Base-by-base conservation (phyloP, 2,329 filamentous ascomycete genomes). In the Epichloe sylvatica region DNA sequence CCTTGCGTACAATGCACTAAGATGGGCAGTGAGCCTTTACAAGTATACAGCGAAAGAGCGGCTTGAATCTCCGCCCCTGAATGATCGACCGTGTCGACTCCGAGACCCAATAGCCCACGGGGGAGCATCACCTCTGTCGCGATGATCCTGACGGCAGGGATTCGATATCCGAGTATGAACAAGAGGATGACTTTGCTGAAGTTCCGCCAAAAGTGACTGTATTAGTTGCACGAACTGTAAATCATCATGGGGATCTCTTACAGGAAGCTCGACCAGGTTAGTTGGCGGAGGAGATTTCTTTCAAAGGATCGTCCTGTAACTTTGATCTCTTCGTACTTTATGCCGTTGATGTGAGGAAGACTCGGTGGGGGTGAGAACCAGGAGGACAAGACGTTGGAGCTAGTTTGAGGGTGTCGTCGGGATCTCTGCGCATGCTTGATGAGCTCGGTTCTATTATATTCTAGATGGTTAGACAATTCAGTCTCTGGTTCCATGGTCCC, bases 1-100 rank as follows among this genome's bases (percentile, higher is more conserved):
- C 89, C 89, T 59, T 94, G 87, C 0, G 88, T 92, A 64, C 89
- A 95, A 64, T 94, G 87, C 2, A 92, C 68, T 7, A 94, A 62
- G 1, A 81, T 65, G 0, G 88, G 87, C 54, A 81, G 79, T 15
- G 71, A 72, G 0, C 63, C 56, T 2, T 53, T 23, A 7, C 49
- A 48, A 5, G 62, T 54, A 47, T 65, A 67, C 1, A 66, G 51
- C 8, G 53, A 55, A 36, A 69, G 54, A 6, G 59, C 58, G 46
- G 64, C 52, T 23, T 71, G 72, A 17, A 88, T 74, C 59, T 86
- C 83, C 1, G 67, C 62, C 0, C 75, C 77, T 47, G 82, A 87
- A 49, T 80, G 73, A 55, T 85, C 79, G 4, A 94, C 65, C 0
- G 81, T 86, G 58, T 85, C 79, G 19, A 76, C 72, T 0, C 78